Conservation (phyloP, 306 rosid genomes). For the Malus domestica region ASM211411v1 NC_041797.1:9724001-9724500, state of each 20-base stretch:
- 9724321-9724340: slow-evolving; percentile 23
- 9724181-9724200: slow-evolving; percentile 43
- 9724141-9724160: background rate
- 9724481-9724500: slow-evolving; percentile 58
- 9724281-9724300: slow-evolving; percentile 65
- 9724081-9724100: background rate
- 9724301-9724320: slow-evolving; percentile 61
- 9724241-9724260: slow-evolving; percentile 63
- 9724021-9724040: slow-evolving; percentile 59
- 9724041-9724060: slow-evolving; percentile 55
- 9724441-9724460: slow-evolving; percentile 40
- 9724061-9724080: slow-evolving; percentile 25
- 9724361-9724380: slow-evolving; percentile 6
- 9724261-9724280: slow-evolving; percentile 76
- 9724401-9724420: slow-evolving; percentile 62
- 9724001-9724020: slow-evolving; percentile 66
- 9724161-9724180: slow-evolving; percentile 68
- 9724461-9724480: slow-evolving; percentile 46
- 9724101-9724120: slow-evolving; percentile 58
- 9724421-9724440: slow-evolving; percentile 61
- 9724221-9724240: slow-evolving; percentile 30
- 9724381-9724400: slow-evolving; percentile 39
- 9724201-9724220: slow-evolving; percentile 39
- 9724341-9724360: slow-evolving; percentile 40
- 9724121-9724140: slow-evolving; percentile 47